phyloP scores from a whole-genome alignment of 192 early-diverging fungal genomes.

The Allomyces javanicus region DNA sequence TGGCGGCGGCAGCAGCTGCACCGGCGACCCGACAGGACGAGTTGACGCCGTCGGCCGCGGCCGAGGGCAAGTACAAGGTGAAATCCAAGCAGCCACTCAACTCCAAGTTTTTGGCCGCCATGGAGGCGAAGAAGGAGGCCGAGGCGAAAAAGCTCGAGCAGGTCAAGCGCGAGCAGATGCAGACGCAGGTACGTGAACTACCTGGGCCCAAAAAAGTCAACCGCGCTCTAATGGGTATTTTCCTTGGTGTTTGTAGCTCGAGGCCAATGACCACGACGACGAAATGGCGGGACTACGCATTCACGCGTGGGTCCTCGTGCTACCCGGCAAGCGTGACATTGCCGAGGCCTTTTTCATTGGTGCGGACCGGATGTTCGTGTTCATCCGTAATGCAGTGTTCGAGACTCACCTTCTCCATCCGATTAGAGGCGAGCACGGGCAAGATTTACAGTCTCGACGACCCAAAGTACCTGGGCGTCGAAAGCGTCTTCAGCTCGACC shows the following conservation, averaged over 20 bases:
- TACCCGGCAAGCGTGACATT: constrained; percentile 35
- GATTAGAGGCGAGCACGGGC: constrained; percentile 27
- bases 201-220: too few relatives aligned
- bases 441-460: constrained; percentile 22
- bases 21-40: too few relatives aligned
- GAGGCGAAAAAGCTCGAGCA: constrained; percentile 12
- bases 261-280: constrained; percentile 27
- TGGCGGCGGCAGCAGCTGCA: too few relatives aligned
- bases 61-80: constrained; percentile 16
- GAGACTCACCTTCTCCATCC: neutral
- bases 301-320: constrained; percentile 35
- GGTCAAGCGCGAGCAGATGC: constrained; percentile 12
- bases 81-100: constrained; percentile 24
- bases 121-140: constrained; percentile 10
- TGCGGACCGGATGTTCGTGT: constrained; percentile 4
- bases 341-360: constrained; percentile 39
- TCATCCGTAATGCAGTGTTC: too few relatives aligned
- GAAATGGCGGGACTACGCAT: constrained; percentile 30
- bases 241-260: neutral
- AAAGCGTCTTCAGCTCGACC: constrained; percentile 29
- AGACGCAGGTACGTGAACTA: neutral
- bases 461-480: constrained; percentile 32
- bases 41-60: neutral
- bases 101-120: constrained; percentile 18
- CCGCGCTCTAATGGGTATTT: too few relatives aligned